Evolutionary conservation across 2,329 filamentous ascomycete genomes (phyloP).

Genomic region (Passalora sequoiae): DNA sequence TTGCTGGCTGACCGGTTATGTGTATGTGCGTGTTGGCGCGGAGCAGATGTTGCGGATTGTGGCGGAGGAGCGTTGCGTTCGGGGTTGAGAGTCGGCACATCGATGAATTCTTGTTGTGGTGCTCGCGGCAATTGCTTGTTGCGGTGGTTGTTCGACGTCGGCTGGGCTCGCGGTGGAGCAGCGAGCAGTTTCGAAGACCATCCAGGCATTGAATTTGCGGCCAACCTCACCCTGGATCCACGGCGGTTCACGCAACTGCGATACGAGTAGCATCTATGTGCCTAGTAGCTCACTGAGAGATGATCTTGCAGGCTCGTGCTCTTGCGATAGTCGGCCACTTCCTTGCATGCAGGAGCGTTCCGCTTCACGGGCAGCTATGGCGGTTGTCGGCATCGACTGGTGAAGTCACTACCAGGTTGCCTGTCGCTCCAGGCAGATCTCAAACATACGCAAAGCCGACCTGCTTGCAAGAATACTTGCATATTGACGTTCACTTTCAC

Average conservation of each 20-base stretch:
- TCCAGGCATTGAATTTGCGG: constrained; percentile 34
- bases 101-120: constrained; percentile 16
- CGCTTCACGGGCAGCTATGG: neutral
- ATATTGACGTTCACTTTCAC: too few species aligned
- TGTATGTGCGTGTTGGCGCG: constrained; percentile 21
- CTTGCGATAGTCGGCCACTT: neutral
- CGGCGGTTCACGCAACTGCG: neutral
- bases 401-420: neutral
- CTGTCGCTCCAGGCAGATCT: too few species aligned
- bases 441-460: too few species aligned
- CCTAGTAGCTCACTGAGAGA: too few species aligned
- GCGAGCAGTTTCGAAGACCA: constrained; percentile 32
- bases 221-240: too few species aligned
- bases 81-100: constrained; percentile 23
- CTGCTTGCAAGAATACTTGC: too few species aligned
- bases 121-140: constrained; percentile 24
- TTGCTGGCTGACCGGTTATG: constrained; percentile 67
- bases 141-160: constrained; percentile 13
- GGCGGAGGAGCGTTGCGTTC: constrained; percentile 21
- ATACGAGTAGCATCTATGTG: neutral
- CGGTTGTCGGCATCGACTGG: neutral
- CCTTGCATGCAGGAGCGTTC: neutral
- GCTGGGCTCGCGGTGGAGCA: too few species aligned
- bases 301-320: too few species aligned
- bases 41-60: constrained; percentile 15